phyloP scores from a whole-genome alignment of 2,329 filamentous ascomycete genomes.

The Pseudogymnoascus sp. region DNA sequence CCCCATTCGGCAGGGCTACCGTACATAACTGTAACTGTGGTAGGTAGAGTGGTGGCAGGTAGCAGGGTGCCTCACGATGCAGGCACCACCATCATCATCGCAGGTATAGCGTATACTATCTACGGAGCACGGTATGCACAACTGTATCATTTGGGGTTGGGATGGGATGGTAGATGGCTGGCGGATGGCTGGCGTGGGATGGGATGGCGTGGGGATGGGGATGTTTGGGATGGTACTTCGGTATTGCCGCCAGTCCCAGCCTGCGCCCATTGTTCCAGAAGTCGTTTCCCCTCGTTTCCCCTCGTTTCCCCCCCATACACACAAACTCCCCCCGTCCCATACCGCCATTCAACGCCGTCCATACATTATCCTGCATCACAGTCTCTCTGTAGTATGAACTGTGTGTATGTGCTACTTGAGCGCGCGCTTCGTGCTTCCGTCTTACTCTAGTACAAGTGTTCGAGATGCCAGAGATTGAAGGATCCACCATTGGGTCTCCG shows the following conservation, averaged over 20 bases:
- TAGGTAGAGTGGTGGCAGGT: neutral
- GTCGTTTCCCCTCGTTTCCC: neutral
- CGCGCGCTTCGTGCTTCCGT: conserved; percentile 5
- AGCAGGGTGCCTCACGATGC: neutral
- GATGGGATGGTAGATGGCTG: neutral
- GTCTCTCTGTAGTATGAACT: neutral
- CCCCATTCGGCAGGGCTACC: neutral
- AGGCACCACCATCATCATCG: neutral
- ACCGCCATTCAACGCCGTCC: neutral
- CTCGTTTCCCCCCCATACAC: neutral
- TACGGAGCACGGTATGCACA: neutral
- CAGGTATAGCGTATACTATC: neutral
- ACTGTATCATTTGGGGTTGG: neutral
- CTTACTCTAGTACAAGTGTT: neutral
- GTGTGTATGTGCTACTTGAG: neutral
- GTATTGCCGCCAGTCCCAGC: conserved; percentile 4
- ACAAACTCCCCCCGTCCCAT: neutral
- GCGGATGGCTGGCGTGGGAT: neutral
- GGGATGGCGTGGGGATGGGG: neutral
- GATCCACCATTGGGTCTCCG: conserved; percentile 6
- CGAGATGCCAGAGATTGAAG: neutral
- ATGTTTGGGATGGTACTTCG: conserved; percentile 3
- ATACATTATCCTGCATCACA: neutral
- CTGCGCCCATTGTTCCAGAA: conserved; percentile 7
- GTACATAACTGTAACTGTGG: neutral